Base-by-base conservation (phyloP, 1,139 yeast genomes). In the Candida labiduridarum region DNA sequence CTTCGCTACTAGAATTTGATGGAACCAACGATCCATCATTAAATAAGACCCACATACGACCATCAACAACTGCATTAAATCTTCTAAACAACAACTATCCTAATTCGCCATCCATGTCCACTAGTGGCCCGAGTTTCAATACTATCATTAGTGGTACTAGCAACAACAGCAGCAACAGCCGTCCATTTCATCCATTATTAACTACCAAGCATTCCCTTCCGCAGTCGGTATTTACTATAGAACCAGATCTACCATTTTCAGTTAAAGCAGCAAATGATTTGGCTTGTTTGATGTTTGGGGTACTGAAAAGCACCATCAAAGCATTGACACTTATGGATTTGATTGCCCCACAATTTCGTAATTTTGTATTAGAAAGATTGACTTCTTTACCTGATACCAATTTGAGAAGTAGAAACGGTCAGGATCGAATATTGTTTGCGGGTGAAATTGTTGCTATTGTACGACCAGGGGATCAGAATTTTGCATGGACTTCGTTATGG, bases 221-320 rank as follows among this genome's bases (percentile, higher is more conserved):
- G 39, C 90, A 86, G 62, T 94, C 96, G 0, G 87, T 91, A 4
- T 87, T 92, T 65, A 90, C 97, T 0, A 89, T 95, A 40, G 84
- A 83, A 11, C 72, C 80, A 16, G 82, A 80, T n/a, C 77, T 80
- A 45, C 97, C 97, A 0, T 92, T 95, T 90, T 69, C 76, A 18
- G 81, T 92, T 44, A 82, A 83, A 58, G 92, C 96, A 7, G 92
- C 96, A 8, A 92, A 92, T 62, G 97, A 92, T 67, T 74, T 90
- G 59, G 96, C 97, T 0, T 88, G 96, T 62, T 76, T 90, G 56
- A 84, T 89, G 74, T 89, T 91, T 71, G 97, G 97, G 15, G 83
- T 88, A 10, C 83, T 89, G 52, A 83, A 84, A 60, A 75, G 74
- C 31, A 84, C 86, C 46, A 74, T 91, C 45, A 78, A 80, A 44